Evolutionary conservation across 2,329 filamentous ascomycete genomes (phyloP), one percentile per base, ranked within the genome.

Genomic region (Colletotrichum navitas): DNA sequence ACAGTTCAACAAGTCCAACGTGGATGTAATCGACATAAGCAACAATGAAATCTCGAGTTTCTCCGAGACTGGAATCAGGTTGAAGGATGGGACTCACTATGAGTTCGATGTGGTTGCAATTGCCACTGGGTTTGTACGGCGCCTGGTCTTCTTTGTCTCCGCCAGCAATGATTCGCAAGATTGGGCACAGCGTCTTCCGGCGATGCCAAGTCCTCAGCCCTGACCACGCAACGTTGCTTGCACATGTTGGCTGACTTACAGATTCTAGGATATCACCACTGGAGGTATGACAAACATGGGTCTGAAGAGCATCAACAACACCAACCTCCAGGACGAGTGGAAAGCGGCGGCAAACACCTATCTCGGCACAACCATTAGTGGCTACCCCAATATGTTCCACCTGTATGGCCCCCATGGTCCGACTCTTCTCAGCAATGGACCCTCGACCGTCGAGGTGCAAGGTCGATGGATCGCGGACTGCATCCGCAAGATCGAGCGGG

Each of bases 321-420:
- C 77, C 1, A 78, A 78, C 11, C 81, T 86, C 7, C 70, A 81
- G 26, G 78, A 85, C n/a, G 78, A 85, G 63, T 86, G 85, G 85
- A 74, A 75, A 29, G 64, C 75, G 1, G 83, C 82, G 0, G 81
- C 82, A 3, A 78, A 79, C 55, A 85, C 84, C 0, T 85, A 85
- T 66, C 81, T 87, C 2, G 85, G 85, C 7, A 80, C 78, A 5
- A 83, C 82, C 0, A 80, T 85, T 45, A 76, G 76, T 60, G 83
- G 82, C 18, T 87, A 83, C 60, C 85, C 85, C 41, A 87, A 86
- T 75, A 85, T 87, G 83, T 86, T 87, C 78, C 80, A 84, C 73
- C 79, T 86, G 60, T 90, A 89, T 75, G 88, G 88, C 0, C 81
- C 84, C 0, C 88, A 91, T n/a, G 86, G 81, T 0, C 88, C 88